These are phyloP conservation scores for Rhizopogon vinicolor DNA, from an alignment of 768 basidiomycete species.

Conservation along the genomic window DNA sequence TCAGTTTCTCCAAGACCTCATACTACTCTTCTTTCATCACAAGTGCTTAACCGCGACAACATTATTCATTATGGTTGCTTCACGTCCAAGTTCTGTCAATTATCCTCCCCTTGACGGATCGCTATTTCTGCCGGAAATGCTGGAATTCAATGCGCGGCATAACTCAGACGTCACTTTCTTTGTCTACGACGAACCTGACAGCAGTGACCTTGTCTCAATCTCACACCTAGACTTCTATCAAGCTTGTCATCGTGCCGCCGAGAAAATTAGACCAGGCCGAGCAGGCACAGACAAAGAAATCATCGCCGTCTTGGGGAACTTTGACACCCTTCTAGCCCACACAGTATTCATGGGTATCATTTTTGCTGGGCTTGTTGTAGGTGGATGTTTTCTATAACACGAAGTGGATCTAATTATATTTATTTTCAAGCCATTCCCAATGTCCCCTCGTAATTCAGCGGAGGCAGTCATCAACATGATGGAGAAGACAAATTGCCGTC, in stretches of 20 bases:
- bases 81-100: not conserved
- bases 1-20: too few species aligned
- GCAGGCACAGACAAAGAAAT: slow-evolving; percentile 26
- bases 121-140: slow-evolving; percentile 25
- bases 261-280: slow-evolving; percentile 31
- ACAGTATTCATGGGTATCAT: slow-evolving; percentile 35
- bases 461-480: slow-evolving; percentile 31
- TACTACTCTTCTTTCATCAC: too few species aligned
- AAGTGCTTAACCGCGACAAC: not conserved
- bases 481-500: slow-evolving; percentile 32
- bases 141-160: slow-evolving; percentile 30
- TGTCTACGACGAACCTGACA: slow-evolving; percentile 13
- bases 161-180: slow-evolving; percentile 29
- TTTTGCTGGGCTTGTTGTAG: slow-evolving; percentile 31
- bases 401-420: not conserved
- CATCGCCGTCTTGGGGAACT: slow-evolving; percentile 32
- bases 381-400: slow-evolving; percentile 1
- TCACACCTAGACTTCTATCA: slow-evolving; percentile 40
- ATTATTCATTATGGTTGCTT: not conserved
- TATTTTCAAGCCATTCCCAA: slow-evolving; percentile 28
- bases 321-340: slow-evolving; percentile 39
- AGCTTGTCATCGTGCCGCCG: slow-evolving; percentile 40
- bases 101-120: slow-evolving; percentile 30
- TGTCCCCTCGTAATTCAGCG: slow-evolving; percentile 33
- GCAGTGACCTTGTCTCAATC: slow-evolving; percentile 21